Evolutionary conservation across 2,329 filamentous ascomycete species (phyloP).

Genomic region (Helotiales sp.): DNA sequence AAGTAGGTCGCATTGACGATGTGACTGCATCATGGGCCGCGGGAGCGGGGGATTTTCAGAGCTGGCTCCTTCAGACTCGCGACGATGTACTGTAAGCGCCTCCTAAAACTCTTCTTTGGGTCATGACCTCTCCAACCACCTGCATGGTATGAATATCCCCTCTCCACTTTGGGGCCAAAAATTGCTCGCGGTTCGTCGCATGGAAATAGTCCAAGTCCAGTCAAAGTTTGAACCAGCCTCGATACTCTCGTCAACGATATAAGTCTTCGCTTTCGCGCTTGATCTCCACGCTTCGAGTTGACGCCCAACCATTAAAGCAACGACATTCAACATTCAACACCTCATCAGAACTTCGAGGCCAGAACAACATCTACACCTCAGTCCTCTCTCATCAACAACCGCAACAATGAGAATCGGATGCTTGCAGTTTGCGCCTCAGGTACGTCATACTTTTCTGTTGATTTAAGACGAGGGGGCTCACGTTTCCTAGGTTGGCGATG

Average conservation of each 20-base stretch:
- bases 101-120: not conserved
- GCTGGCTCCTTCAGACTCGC: not conserved
- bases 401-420: conserved; percentile 69
- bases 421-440: conserved; percentile 71
- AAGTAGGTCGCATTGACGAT: not conserved
- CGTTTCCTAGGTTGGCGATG: conserved; percentile 60
- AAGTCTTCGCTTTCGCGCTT: not conserved
- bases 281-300: not conserved
- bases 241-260: not conserved
- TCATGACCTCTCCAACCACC: not conserved
- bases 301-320: not conserved
- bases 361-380: not conserved
- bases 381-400: not conserved
- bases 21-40: not conserved
- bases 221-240: not conserved
- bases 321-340: not conserved
- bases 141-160: not conserved
- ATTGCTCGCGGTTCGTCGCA: not conserved
- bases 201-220: not conserved
- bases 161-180: not conserved
- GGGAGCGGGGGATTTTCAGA: not conserved
- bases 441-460: conserved; percentile 43
- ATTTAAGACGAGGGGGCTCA: not conserved
- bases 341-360: not conserved
- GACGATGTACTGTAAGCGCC: not conserved